Evolutionary conservation across 2,329 filamentous ascomycete genomes (phyloP).

Genomic region (Rhinocladiella similis): DNA sequence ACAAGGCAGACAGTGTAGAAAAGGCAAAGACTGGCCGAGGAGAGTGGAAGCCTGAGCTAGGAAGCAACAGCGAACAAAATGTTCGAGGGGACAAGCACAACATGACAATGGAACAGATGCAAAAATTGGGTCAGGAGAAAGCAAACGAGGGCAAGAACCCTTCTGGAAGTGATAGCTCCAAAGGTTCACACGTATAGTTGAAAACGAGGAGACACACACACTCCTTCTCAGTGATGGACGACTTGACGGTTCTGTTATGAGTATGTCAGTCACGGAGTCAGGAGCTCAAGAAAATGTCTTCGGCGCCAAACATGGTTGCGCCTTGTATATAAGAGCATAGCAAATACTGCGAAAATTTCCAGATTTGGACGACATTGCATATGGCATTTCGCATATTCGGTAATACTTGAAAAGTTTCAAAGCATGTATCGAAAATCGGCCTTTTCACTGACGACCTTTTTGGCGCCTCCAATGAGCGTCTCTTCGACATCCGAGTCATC

Average conservation of each 20-base stretch:
- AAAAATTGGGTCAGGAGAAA: conserved; percentile 23
- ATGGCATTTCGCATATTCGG: too few relatives aligned
- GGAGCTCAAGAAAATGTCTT: not conserved
- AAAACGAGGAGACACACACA: not conserved
- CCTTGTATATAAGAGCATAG: not conserved
- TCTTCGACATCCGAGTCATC: conserved; percentile 47
- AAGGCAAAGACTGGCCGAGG: conserved; percentile 27
- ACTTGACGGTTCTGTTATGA: too few relatives aligned
- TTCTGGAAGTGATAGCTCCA: conserved; percentile 10
- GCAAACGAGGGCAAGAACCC: conserved; percentile 20
- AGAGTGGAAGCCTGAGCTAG: conserved; percentile 31
- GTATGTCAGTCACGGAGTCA: not conserved
- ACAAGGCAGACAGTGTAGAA: conserved; percentile 26
- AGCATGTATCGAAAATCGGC: conserved; percentile 24
- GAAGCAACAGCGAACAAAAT: conserved; percentile 24
- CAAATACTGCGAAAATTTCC: not conserved
- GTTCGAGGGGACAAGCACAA: conserved; percentile 21
- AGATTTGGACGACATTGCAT: too few relatives aligned
- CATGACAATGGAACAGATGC: conserved; percentile 29
- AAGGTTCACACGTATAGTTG: conserved; percentile 1
- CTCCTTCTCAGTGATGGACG: not conserved
- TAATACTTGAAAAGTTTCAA: conserved; percentile 2
- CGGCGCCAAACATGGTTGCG: not conserved
- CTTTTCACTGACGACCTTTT: conserved; percentile 11
- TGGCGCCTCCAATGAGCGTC: conserved; percentile 39